Base-by-base conservation (phyloP, 495 filamentous ascomycete genomes). In the Xylaria sp. region DNA sequence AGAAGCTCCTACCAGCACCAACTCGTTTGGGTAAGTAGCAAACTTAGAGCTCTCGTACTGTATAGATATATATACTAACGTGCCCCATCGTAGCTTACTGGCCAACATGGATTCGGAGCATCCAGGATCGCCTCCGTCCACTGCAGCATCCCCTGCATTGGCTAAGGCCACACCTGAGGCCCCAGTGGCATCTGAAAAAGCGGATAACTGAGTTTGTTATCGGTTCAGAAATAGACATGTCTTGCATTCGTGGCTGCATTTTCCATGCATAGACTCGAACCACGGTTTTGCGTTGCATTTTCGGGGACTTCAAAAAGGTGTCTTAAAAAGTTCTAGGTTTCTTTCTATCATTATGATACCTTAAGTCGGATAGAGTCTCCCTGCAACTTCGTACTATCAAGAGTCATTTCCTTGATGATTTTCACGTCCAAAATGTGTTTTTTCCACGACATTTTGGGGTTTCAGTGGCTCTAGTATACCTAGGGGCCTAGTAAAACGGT, bases 1-100 rank as follows among this genome's bases (percentile, higher is more conserved):
- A 79, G 89, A 88, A 73, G 87, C 89, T 81, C 90, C 59, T 84
- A 89, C 46, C 87, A 91, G 44, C 90, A 91, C 69, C 65, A 99
- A 98, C 83, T 90, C 93, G 73, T 99, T 96, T 86, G 94, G 93
- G 96, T 97, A 85, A 84, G 89, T 83, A 63, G 61, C 61, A 75
- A 53, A 15, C 29, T n/a, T 2, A 6, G 71, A 65, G 29, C 53
- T n/a, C 31, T 37, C 4, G n/a, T 24, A 17, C 8, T 62, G 9
- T 29, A 5, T 53, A 31, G 24, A 17, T 35, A 5, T 24, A 63
- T 73, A 67, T 68, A 17, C 31, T 74, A 69, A 70, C 43, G 62
- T 64, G 14, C 46, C n/a, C 14, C 74, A 75, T 76, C 59, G 71
- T 69, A 86, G 84, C 76, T 78, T 85, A 71, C 81, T 86, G 68